These are phyloP conservation scores for Trametes elegans DNA, from an alignment of 768 basidiomycete genomes.

Conservation along the genomic window DNA sequence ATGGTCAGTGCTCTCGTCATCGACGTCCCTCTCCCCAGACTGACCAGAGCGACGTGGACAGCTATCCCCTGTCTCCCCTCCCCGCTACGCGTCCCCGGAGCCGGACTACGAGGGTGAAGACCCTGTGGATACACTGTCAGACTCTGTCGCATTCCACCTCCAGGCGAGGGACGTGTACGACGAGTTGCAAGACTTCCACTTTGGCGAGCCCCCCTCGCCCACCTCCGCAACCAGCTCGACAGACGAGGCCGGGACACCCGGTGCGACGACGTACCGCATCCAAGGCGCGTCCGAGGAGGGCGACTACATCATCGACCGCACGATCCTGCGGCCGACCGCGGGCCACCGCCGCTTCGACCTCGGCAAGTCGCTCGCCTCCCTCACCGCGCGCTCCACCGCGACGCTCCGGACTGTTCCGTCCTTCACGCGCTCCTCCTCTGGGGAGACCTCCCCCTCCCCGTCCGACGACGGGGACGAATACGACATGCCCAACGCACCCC, in stretches of 20 bases:
- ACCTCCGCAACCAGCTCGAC: neutral
- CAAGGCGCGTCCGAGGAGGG: slow-evolving; percentile 7
- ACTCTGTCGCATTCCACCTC: neutral
- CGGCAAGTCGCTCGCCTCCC: neutral
- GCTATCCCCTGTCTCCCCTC: neutral
- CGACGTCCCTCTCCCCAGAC: neutral
- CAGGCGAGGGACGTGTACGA: neutral
- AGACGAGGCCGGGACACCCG: neutral
- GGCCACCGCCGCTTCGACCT: slow-evolving; percentile 2
- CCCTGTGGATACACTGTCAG: neutral
- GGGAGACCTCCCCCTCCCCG: neutral
- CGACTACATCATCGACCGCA: slow-evolving; percentile 10
- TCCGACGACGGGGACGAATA: neutral
- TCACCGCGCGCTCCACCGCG: slow-evolving; percentile 5
- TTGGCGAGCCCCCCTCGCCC: neutral
- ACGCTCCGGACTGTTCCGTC: neutral
- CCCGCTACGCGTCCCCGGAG: neutral
- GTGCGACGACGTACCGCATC: neutral
- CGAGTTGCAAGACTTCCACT: slow-evolving; percentile 1
- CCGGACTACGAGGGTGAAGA: neutral
- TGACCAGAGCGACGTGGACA: neutral
- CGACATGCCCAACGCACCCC: neutral
- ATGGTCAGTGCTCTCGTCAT: neutral
- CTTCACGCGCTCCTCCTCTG: neutral
- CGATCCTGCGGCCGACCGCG: slow-evolving; percentile 13